Evolutionary conservation across 495 filamentous ascomycete species (phyloP), one percentile per base, ranked within the genome.

Genomic region (Rusavskia elegans): DNA sequence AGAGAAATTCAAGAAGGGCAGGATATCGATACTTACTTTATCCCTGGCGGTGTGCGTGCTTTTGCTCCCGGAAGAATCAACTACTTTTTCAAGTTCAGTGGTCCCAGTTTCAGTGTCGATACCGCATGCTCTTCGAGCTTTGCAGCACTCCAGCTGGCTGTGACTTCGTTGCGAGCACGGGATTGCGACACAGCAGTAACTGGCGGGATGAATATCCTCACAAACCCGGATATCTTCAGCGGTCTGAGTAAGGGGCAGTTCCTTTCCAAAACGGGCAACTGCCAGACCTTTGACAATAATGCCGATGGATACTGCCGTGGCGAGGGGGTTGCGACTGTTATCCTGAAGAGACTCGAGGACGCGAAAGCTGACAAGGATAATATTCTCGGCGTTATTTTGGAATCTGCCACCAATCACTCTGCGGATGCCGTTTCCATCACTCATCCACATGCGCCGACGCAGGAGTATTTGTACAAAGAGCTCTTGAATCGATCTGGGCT

Each of bases 151-250:
- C 84, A 90, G 53, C 70, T 89, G 9, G 87, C 87, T n/a, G 87
- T 85, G 65, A 85, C 82, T 39, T 75, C 86, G 0, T 71, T 92
- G 10, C 85, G 83, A 76, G 74, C 74, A 0, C 80, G 83, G 45
- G 84, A 90, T 57, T 89, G 86, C 62, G 83, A 92, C 61, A 82
- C 85, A 40, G 87, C 87, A 9, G 74, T 88, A 17, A 82, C 84
- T 44, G 88, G 89, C 52, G 88, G 88, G 58, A 75, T 85, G 30
- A 90, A 85, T 48, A 67, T 80, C 6, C 67, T 88, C 66, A 89
- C 82, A n/a, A 88, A 86, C 64, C 79, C 86, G 3, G 85, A 92
- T 66, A 85, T 84, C 69, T 87, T 85, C 66, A 72, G 82, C 21
- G 87, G 86, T 53, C 76, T 94, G 21, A 83, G 81, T 59, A 78